Conservation (phyloP, 2,329 filamentous ascomycete genomes). For the Talaromyces amestolkiae region DNA sequence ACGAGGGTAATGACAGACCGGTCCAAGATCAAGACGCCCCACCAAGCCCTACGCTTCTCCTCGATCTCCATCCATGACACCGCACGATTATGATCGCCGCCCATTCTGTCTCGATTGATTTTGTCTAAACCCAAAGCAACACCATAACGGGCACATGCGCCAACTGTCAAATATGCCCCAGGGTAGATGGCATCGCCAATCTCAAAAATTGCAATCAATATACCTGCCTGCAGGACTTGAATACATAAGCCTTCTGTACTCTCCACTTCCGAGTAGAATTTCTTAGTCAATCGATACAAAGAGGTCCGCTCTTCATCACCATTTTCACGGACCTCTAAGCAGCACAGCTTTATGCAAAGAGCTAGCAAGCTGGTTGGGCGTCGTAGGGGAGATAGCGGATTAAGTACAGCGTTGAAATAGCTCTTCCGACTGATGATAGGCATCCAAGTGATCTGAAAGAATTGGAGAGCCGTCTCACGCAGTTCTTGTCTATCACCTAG, state of each 20-base stretch:
- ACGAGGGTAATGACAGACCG: neutral
- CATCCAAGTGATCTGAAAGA: constrained; percentile 14
- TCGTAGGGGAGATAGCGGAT: constrained; percentile 7
- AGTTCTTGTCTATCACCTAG: neutral
- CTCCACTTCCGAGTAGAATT: constrained; percentile 14
- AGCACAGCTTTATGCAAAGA: constrained; percentile 13
- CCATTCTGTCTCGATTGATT: constrained; percentile 9
- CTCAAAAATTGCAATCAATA: constrained; percentile 14
- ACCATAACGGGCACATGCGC: constrained; percentile 15
- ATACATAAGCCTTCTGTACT: constrained; percentile 12
- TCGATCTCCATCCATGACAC: constrained; percentile 12
- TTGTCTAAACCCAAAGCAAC: constrained; percentile 12
- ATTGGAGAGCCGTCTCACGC: neutral
- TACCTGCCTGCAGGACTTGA: constrained; percentile 9
- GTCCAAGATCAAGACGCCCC: constrained; percentile 13
- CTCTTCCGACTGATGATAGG: constrained; percentile 4
- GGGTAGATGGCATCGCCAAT: constrained; percentile 16
- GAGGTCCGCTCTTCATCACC: neutral
- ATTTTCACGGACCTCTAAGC: neutral
- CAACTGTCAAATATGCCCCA: constrained; percentile 12
- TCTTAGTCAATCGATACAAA: constrained; percentile 7
- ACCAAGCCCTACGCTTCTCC: constrained; percentile 12
- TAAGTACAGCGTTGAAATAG: constrained; percentile 1
- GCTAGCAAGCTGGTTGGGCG: constrained; percentile 4
- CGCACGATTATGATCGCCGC: neutral